Evolutionary conservation across 164 flowering plant species (phyloP), one percentile per base, ranked within the genome.

Genomic region (Amborella trichopoda): DNA sequence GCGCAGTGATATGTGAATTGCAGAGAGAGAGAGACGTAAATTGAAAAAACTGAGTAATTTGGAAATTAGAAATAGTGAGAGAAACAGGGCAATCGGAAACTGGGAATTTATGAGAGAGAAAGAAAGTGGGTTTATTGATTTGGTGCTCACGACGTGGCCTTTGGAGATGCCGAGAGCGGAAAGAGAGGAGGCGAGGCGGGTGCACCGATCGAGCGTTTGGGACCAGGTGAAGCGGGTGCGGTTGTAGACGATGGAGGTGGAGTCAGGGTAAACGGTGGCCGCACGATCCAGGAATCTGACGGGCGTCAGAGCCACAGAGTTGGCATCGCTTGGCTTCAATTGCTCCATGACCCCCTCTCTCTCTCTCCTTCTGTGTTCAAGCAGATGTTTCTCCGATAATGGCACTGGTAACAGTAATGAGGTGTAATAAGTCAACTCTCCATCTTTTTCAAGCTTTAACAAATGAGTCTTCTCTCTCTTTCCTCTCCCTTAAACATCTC

Each of bases 251-350:
- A 68, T 40, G 26, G 73, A 68, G 6, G 62, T 27, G 27, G 54
- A 65, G 34, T 61, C 61, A 4, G 54, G 61, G 14, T 62, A 62
- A 1, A 62, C 58, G 4, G 54, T 41, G 9, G 67, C 70, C 0
- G 67, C 44, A 34, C 63, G 38, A 8, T 66, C 63, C 13, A 56
- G 62, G 22, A 73, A 73, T 6, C 55, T 52, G 3, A 73, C 14
- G 21, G 78, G 75, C 13, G 78, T 70, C 2, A 70, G 53, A 1
- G 78, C 71, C 0, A 58, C 18, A 0, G 68, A 67, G 20, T 67
- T 70, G 2, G 75, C 48, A 13, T 60, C 9, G 6, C 52, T 42
- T 12, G 70, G 68, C 40, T 65, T 70, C 32, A 70, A 46, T 4
- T 16, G 46, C 23, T 73, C 75, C 78, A 70, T 65, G 21, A 2